A percentile compares a stretch with the other conserved stretches of the same genome.
These are phyloP conservation scores for Chara braunii DNA, from an alignment of 139 green algal genomes.

Conservation along the genomic window DNA sequence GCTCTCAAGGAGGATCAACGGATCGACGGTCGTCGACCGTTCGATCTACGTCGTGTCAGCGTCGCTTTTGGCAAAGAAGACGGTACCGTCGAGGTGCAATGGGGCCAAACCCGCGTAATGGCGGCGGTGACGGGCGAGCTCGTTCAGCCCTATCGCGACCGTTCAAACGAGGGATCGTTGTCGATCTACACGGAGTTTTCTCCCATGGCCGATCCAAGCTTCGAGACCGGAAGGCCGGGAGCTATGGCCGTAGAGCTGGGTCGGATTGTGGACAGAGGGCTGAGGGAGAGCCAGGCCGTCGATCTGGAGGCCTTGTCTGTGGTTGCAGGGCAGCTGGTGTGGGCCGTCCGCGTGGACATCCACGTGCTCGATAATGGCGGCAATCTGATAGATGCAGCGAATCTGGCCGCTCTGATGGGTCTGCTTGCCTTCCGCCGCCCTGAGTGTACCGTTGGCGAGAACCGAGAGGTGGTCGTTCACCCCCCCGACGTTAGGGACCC, in stretches of 20 bases:
- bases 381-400: conserved; percentile 67
- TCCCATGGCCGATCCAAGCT: conserved; percentile 63
- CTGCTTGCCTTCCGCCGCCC: conserved; percentile 68
- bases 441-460: conserved; percentile 52
- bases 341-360: conserved; percentile 64
- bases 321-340: conserved; percentile 61
- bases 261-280: conserved; percentile 60
- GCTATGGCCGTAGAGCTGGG: conserved; percentile 62
- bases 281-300: conserved; percentile 66
- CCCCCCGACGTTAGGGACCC: conserved; percentile 55
- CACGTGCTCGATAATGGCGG: conserved; percentile 56
- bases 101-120: conserved; percentile 68
- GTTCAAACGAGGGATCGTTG: conserved; percentile 59
- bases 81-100: conserved; percentile 49
- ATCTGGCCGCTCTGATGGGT: conserved; percentile 63
- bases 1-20: conserved; percentile 36
- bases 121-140: conserved; percentile 57
- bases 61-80: conserved; percentile 47
- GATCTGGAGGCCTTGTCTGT: conserved; percentile 83
- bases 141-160: conserved; percentile 60
- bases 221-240: conserved; percentile 51
- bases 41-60: conserved; percentile 18
- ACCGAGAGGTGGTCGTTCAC: conserved; percentile 40
- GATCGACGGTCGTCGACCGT: conserved; percentile 33
- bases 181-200: conserved; percentile 66